Conservation (phyloP, 2,329 filamentous ascomycete species). For the Cytospora piceae region DNA sequence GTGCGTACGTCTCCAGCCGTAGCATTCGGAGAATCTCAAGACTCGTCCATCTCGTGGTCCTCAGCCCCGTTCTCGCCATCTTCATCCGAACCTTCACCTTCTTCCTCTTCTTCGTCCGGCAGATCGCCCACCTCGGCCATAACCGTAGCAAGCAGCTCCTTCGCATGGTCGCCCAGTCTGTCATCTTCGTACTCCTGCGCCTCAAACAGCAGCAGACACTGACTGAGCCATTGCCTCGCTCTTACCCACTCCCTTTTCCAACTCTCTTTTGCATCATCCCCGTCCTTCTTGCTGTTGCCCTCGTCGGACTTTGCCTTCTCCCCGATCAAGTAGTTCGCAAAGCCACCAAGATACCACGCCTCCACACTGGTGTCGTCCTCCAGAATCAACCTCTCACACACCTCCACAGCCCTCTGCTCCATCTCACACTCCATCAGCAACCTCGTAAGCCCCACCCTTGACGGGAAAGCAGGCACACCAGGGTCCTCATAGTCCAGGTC, state of each 20-base stretch:
- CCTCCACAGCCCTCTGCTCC: conserved; percentile 81
- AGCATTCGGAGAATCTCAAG: conserved; percentile 27
- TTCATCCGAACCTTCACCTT: conserved; percentile 50
- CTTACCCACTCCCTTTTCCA: conserved; percentile 70
- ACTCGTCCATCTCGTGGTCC: conserved; percentile 58
- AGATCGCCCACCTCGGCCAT: conserved; percentile 67
- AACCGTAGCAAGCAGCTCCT: conserved; percentile 69
- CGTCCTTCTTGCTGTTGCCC: conserved; percentile 36
- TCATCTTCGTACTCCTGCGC: conserved; percentile 85
- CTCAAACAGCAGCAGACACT: conserved; percentile 78
- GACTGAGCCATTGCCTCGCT: conserved; percentile 80
- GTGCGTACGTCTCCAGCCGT: not conserved
- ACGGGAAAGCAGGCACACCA: conserved; percentile 81
- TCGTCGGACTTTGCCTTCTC: conserved; percentile 62
- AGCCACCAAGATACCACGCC: conserved; percentile 95
- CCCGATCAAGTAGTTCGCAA: conserved; percentile 82
- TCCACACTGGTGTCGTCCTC: conserved; percentile 96
- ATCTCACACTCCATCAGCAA: conserved; percentile 89
- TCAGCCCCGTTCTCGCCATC: conserved; percentile 47
- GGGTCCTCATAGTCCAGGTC: conserved; percentile 73
- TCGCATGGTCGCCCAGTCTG: conserved; percentile 72
- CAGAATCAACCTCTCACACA: conserved; percentile 78
- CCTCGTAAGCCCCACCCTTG: conserved; percentile 79
- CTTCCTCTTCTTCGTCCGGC: conserved; percentile 52
- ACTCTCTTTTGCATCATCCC: conserved; percentile 44